These are phyloP conservation scores for Oropetium thomaeum DNA, from an alignment of 176 grass and related monocot genomes.

Conservation along the genomic window DNA sequence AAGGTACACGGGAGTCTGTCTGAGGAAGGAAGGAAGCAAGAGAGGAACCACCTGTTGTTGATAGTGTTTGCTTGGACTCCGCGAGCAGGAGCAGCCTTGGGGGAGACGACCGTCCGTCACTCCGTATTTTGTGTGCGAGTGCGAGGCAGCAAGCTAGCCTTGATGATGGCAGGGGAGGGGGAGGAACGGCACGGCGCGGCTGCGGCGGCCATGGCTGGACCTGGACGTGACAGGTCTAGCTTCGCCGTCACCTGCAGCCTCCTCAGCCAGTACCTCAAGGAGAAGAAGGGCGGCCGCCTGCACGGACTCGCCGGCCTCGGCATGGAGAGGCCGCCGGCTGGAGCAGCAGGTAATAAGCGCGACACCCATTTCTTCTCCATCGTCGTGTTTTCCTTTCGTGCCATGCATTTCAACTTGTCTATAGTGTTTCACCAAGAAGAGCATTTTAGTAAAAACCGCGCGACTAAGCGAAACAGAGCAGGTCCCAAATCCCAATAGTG, in stretches of 20 bases:
- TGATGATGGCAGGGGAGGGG: background rate
- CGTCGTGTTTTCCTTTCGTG: background rate
- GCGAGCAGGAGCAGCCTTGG: too few relatives aligned
- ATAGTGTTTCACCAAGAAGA: too few relatives aligned
- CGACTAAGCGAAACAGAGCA: background rate
- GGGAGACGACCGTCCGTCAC: too few relatives aligned
- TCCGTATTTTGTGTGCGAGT: too few relatives aligned
- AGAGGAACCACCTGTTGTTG: background rate
- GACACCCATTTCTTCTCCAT: background rate
- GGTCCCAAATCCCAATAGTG: background rate
- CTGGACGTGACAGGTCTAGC: slow-evolving; percentile 27
- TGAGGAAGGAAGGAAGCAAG: background rate
- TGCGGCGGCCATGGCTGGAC: background rate
- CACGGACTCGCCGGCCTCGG: slow-evolving; percentile 29
- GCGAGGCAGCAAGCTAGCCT: too few relatives aligned
- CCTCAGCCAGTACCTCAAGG: slow-evolving; percentile 63
- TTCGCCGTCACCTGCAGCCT: slow-evolving; percentile 64
- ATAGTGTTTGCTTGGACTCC: background rate
- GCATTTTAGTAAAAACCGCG: too few relatives aligned
- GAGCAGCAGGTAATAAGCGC: slow-evolving; percentile 20
- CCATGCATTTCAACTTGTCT: background rate
- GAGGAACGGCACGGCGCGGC: background rate
- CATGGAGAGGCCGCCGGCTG: slow-evolving; percentile 7
- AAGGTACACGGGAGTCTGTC: slow-evolving; percentile 10
- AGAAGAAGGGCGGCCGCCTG: slow-evolving; percentile 34